Base-by-base conservation (phyloP, 768 basidiomycete species). In the Vararia minispora region DNA sequence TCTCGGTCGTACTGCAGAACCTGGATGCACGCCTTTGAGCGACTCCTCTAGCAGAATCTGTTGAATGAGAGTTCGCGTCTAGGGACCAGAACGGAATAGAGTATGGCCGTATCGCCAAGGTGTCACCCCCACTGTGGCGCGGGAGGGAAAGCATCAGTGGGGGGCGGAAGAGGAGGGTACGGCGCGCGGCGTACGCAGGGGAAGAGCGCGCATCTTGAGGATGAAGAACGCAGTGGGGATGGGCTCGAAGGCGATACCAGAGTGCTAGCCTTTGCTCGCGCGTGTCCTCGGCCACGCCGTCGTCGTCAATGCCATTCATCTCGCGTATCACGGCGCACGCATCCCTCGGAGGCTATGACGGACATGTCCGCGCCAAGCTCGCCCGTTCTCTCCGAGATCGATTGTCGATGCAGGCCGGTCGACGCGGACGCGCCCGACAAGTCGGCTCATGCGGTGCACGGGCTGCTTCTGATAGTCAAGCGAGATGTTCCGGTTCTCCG, bases 191-290 rank as follows among this genome's bases (percentile, higher is more conserved):
- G 20, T 31, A 33, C 42, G 18, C 34, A 41, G 42, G 14, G 58
- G 58, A 3, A 59, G 44, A 2, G 52, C 56, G 39, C 55, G 56
- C 38, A 64, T 52, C 37, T 58, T 58, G 17, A 69, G 53, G 28
- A 59, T 67, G 5, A 75, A 67, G 48, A 72, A 78, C 52, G 78
- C 76, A 3, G 71, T 68, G 5, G 78, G 78, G 12, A 74, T 58
- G 5, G 52, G 61, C 49, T 80, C 76, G 47, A 78, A 80, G 1
- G 74, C 69, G 46, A 77, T 74, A 51, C 74, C 73, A 0, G 71
- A 52, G 49, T 76, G 74, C 73, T 68, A 71, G 6, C 65, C 64
- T 22, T 49, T 54, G 45, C 63, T 66, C 13, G 67, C 67, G 14
- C 64, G 61, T 13, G 49, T 50, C 14, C 44, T 53, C 21, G 46